Evolutionary conservation across 805 yeast genomes (phyloP).

Genomic region (Spathaspora girioi): DNA sequence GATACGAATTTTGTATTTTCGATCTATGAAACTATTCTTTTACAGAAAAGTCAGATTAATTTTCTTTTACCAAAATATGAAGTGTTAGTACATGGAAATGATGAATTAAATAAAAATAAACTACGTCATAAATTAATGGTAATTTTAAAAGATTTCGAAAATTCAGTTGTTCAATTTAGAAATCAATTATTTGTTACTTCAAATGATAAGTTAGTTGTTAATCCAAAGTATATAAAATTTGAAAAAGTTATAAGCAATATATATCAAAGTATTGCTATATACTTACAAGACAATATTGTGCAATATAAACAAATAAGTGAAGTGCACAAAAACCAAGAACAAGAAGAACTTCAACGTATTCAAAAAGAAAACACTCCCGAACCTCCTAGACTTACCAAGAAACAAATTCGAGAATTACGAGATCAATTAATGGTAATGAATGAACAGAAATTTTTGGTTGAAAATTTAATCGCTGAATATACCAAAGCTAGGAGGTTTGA

Average conservation of each 20-base stretch:
- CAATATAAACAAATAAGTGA: conserved; percentile 60
- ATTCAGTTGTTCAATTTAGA: conserved; percentile 20
- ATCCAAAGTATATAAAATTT: conserved; percentile 9
- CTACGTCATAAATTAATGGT: conserved; percentile 20
- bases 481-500: conserved; percentile 73
- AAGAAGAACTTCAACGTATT: conserved; percentile 11
- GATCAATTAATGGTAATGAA: conserved; percentile 82
- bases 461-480: conserved; percentile 57
- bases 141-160: conserved; percentile 31
- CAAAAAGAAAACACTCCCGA: conserved; percentile 3
- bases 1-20: conserved; percentile 12
- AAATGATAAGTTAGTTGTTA: conserved; percentile 10
- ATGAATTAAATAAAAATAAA: conserved; percentile 11
- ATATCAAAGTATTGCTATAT: conserved; percentile 51
- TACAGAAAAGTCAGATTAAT: conserved; percentile 19
- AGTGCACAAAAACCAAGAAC: conserved; percentile 30
- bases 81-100: conserved; percentile 10
- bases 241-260: conserved; percentile 48
- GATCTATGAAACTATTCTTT: conserved; percentile 17
- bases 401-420: conserved; percentile 54
- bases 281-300: conserved; percentile 64
- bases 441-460: conserved; percentile 76
- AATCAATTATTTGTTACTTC: conserved; percentile 11
- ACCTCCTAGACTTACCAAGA: conserved; percentile 38
- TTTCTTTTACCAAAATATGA: conserved; percentile 20